Base-by-base conservation (phyloP, 768 basidiomycete genomes). In the Dictyophora rubrovolvata region DNA sequence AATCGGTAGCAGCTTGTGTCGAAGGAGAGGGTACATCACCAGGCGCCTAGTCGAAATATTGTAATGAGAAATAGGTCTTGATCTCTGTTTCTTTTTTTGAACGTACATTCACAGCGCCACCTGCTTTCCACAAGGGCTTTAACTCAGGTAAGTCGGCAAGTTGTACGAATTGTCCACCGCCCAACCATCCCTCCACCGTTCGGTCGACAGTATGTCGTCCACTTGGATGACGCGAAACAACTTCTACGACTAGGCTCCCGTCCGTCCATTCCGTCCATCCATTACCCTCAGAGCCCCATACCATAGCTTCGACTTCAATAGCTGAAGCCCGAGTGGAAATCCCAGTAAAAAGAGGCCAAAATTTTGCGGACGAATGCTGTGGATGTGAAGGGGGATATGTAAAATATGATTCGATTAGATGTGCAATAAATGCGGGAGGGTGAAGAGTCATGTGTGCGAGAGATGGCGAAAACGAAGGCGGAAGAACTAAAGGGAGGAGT, bases 271-370 rank as follows among this genome's bases (percentile, higher is more conserved):
- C 63, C 18, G 68, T 36, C 49, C 68, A 67, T 11, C 80, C 76
- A 5, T 64, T 77, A 11, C 81, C 84, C 14, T 65, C 72, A 8
- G 72, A 65, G 0, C 85, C 86, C 63, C 80, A 84, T 17, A 87
- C 75, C 36, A 90, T 72, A 56, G 71, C 70, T 63, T 86, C 80
- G 47, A 77, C 76, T 63, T 92, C 84, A 58, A 78, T 42, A 12
- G 70, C 3, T 64, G 68, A 22, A 86, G 78, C 67, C 82, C 84
- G 56, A 5, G 56, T 55, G 5, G 84, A 80, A 59, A 89, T 68
- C 0, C 88, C 86, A 8, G 83, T 69, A 65, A 94, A 89, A 11
- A 91, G 75, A 37, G 75, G 74, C 89, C 87, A 93, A 71, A 93
- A 94, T 65, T 89, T 89, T 36, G 78, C 17, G 17, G 55, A 47